Conservation (phyloP, 768 basidiomycete genomes). For the Amanita pseudoporphyria region DNA sequence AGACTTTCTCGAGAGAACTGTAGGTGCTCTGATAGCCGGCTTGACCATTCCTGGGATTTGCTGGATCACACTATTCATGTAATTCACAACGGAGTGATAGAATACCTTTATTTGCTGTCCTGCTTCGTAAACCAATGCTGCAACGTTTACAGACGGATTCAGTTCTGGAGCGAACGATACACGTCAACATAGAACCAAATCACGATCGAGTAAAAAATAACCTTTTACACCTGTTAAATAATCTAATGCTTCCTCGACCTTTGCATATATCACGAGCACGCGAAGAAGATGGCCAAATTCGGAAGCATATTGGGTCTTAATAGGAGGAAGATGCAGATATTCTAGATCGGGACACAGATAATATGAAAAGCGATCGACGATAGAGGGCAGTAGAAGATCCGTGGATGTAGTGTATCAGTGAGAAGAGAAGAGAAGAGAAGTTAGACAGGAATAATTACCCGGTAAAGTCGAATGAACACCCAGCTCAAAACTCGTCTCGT, state of each 20-base stretch:
- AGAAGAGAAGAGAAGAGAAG: slow-evolving; percentile 6
- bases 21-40: slow-evolving; percentile 60
- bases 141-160: background rate
- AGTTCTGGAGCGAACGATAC: background rate
- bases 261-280: slow-evolving; percentile 52
- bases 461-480: slow-evolving; percentile 47
- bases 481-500: slow-evolving; percentile 76
- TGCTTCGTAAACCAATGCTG: background rate
- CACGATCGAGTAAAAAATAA: slow-evolving; percentile 9
- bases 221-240: slow-evolving; percentile 34
- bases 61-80: background rate
- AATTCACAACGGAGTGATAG: background rate
- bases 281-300: slow-evolving; percentile 75
- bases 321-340: slow-evolving; percentile 56
- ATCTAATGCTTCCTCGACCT: slow-evolving; percentile 48
- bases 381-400: slow-evolving; percentile 2
- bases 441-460: slow-evolving; percentile 24
- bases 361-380: background rate
- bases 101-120: slow-evolving; percentile 5
- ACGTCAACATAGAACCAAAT: background rate
- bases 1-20: slow-evolving; percentile 64
- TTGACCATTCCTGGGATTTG: slow-evolving; percentile 45
- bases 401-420: slow-evolving; percentile 2
- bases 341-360: slow-evolving; percentile 32
- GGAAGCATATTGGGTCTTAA: slow-evolving; percentile 51